Evolutionary conservation across 306 rosid genomes (phyloP).

Genomic region (Fragaria ananassa): DNA sequence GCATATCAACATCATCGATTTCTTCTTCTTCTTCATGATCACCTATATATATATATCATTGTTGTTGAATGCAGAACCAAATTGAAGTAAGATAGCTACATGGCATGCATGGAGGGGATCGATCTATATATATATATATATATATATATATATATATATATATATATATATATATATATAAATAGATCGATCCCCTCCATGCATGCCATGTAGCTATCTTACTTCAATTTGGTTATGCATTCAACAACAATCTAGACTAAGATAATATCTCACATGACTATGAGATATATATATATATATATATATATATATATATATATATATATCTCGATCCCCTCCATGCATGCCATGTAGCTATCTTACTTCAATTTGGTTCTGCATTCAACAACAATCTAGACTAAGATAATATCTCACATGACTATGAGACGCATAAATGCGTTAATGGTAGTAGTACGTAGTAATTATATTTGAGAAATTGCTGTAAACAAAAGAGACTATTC

Average conservation of each 20-base stretch:
- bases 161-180: no score
- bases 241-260: constrained; percentile 2
- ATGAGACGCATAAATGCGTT: not conserved
- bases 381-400: constrained; percentile 4
- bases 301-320: no score
- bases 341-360: not conserved
- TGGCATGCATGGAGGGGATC: no score
- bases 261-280: constrained; percentile 2
- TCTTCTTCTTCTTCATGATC: not conserved
- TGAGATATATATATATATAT: not conserved
- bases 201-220: not conserved
- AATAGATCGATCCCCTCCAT: not conserved
- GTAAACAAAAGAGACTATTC: not conserved
- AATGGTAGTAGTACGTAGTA: not conserved
- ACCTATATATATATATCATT: not conserved
- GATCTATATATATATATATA: not conserved
- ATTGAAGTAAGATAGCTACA: no score
- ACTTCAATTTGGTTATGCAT: not conserved
- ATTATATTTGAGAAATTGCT: not conserved
- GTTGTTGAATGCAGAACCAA: no score
- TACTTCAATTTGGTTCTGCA: not conserved
- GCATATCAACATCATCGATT: constrained; percentile 24
- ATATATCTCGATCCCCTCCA: not conserved
- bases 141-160: no score
- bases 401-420: constrained; percentile 1